phyloP scores from a whole-genome alignment of 768 basidiomycete species.

The Hericium rajendrae region DNA sequence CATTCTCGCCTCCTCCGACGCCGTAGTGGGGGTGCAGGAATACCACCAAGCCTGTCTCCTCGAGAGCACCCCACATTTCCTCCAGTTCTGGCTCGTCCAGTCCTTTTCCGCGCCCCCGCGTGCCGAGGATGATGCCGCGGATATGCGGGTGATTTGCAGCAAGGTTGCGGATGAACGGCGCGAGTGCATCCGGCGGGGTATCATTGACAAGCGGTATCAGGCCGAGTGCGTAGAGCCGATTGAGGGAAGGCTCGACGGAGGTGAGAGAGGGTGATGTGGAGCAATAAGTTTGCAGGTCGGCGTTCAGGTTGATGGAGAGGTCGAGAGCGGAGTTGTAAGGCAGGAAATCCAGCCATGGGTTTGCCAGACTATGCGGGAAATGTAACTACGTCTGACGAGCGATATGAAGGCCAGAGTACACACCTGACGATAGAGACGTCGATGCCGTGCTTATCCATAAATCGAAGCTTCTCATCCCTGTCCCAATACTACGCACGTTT shows the following conservation, averaged over 20 bases:
- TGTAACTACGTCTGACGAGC: constrained; percentile 4
- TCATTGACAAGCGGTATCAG: constrained; percentile 73
- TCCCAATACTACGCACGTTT: constrained; percentile 58
- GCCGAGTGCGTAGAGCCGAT: constrained; percentile 76
- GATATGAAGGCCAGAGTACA: neutral
- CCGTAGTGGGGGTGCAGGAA: constrained; percentile 88
- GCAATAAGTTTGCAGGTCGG: constrained; percentile 74
- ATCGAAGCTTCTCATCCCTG: constrained; percentile 62
- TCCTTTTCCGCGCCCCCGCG: constrained; percentile 66
- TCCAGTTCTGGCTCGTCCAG: constrained; percentile 74
- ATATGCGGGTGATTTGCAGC: constrained; percentile 48
- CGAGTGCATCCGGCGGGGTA: constrained; percentile 41
- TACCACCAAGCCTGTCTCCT: constrained; percentile 57
- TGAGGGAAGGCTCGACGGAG: constrained; percentile 27
- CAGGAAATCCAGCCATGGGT: constrained; percentile 90
- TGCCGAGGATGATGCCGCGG: constrained; percentile 75
- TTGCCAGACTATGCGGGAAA: constrained; percentile 52
- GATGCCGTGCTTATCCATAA: constrained; percentile 80
- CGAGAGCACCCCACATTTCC: constrained; percentile 74
- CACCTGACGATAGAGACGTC: constrained; percentile 74
- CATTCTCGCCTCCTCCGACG: constrained; percentile 42
- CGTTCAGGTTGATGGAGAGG: constrained; percentile 65
- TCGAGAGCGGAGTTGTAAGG: constrained; percentile 52
- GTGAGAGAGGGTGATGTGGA: constrained; percentile 43
- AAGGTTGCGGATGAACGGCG: constrained; percentile 62